Percentiles rank a stretch among this genome's conserved stretches.
Evolutionary conservation across 495 filamentous ascomycete genomes (phyloP).

Genomic region (Penicillium alfredii): DNA sequence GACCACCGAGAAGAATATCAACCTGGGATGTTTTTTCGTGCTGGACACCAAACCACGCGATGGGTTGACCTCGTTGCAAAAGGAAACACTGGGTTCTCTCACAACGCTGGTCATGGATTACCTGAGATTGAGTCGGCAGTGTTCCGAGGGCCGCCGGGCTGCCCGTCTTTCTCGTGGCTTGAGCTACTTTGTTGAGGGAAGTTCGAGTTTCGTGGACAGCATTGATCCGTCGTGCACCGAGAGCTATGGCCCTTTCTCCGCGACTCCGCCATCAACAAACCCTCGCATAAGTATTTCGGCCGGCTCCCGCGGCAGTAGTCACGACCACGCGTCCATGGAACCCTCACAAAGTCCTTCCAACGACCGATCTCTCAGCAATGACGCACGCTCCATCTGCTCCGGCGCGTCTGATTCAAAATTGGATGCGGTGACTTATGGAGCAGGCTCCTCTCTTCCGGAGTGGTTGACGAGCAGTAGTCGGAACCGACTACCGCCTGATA

Average conservation of each 20-base stretch:
- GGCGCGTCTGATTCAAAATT: constrained; percentile 21
- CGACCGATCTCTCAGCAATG: constrained; percentile 22
- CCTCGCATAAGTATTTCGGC: constrained; percentile 24
- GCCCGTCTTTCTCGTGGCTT: constrained; percentile 56
- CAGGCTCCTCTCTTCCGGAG: constrained; percentile 25
- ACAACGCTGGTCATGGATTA: constrained; percentile 57
- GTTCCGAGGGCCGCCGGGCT: constrained; percentile 51
- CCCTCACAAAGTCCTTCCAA: constrained; percentile 16
- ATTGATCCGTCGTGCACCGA: constrained; percentile 20
- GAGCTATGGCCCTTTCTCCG: constrained; percentile 18
- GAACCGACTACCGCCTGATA: constrained; percentile 31
- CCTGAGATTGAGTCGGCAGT: constrained; percentile 52
- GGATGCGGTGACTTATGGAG: constrained; percentile 19
- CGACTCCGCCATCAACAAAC: constrained; percentile 22
- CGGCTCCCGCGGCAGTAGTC: constrained; percentile 25
- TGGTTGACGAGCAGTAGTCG: constrained; percentile 32
- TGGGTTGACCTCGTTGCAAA: constrained; percentile 29
- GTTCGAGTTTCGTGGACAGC: constrained; percentile 40
- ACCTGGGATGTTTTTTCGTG: constrained; percentile 66
- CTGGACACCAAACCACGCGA: constrained; percentile 47
- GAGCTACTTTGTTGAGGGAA: constrained; percentile 57
- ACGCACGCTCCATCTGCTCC: constrained; percentile 28
- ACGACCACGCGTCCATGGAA: constrained; percentile 19
- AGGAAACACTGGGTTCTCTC: constrained; percentile 41
- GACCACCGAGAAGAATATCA: constrained; percentile 59